These are phyloP conservation scores for Sporisorium exsertum DNA, from an alignment of 1,284 basidiomycete species.

Conservation along the genomic window DNA sequence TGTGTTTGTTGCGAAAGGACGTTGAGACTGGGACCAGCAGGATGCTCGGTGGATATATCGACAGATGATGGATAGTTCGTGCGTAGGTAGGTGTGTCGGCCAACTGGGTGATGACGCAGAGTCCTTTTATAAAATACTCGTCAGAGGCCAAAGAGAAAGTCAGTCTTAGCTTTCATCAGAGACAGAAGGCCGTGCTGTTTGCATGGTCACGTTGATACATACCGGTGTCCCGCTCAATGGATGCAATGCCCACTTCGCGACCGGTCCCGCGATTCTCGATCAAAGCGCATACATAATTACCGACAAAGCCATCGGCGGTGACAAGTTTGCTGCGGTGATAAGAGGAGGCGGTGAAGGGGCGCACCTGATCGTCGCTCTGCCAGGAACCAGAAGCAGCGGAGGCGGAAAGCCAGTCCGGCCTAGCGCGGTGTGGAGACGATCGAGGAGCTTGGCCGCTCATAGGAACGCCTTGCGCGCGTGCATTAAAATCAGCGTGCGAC, in stretches of 20 bases:
- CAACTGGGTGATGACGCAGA: conserved; percentile 70
- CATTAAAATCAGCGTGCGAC: conserved; percentile 11
- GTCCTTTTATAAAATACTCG: conserved; percentile 60
- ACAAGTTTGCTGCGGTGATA: conserved; percentile 43
- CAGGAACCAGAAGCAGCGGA: neutral
- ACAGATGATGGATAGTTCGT: conserved; percentile 86
- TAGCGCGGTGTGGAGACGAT: neutral
- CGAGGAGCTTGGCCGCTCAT: neutral
- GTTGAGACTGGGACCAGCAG: conserved; percentile 72
- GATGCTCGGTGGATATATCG: conserved; percentile 78
- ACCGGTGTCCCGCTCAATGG: conserved; percentile 83
- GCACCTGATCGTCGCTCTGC: conserved; percentile 9
- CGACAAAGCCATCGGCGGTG: conserved; percentile 38
- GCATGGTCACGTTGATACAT: conserved; percentile 54
- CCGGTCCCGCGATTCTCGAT: conserved; percentile 73
- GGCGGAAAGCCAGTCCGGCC: neutral
- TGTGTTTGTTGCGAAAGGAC: neutral
- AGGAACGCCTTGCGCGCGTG: conserved; percentile 10
- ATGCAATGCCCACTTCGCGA: conserved; percentile 85
- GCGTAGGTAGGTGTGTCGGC: conserved; percentile 75
- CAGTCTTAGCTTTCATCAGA: neutral
- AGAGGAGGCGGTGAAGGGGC: conserved; percentile 44
- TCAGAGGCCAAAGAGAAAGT: neutral
- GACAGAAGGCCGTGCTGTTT: neutral
- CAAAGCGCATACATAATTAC: conserved; percentile 48